Percentiles rank a stretch among this genome's conserved stretches.
phyloP scores from a whole-genome alignment of 108 stramenopile species.

The Poteriospumella lacustris region DNA sequence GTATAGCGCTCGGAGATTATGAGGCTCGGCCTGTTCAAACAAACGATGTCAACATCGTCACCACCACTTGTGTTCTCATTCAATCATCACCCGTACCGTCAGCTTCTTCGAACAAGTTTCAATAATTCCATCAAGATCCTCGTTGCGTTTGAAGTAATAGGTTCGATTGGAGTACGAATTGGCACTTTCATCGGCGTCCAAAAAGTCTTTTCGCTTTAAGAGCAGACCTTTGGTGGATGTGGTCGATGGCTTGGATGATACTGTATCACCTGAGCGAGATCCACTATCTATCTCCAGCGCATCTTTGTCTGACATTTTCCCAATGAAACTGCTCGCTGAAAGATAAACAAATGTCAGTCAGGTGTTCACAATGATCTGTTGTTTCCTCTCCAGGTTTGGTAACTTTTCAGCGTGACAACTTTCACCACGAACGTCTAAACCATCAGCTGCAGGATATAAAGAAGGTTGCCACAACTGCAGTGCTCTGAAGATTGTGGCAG shows the following conservation, averaged over 20 bases:
- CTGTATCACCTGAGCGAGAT: too few relatives aligned
- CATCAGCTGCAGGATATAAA: too few relatives aligned
- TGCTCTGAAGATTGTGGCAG: too few relatives aligned
- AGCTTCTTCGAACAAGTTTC: constrained; percentile 13
- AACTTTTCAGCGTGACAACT: too few relatives aligned
- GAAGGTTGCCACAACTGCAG: too few relatives aligned
- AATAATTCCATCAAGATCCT: constrained; percentile 29
- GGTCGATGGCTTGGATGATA: background rate
- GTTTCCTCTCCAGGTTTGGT: too few relatives aligned
- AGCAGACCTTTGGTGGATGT: constrained; percentile 1
- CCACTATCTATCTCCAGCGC: too few relatives aligned
- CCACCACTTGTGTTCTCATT: background rate
- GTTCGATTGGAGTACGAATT: constrained; percentile 32
- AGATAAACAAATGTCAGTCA: too few relatives aligned
- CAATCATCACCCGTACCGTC: background rate
- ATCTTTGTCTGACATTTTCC: too few relatives aligned
- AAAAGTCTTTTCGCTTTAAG: constrained; percentile 37
- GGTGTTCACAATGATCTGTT: too few relatives aligned
- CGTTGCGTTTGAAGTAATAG: constrained; percentile 30
- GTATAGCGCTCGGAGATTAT: background rate
- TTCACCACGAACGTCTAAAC: too few relatives aligned
- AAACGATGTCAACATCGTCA: background rate
- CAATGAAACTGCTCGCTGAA: too few relatives aligned
- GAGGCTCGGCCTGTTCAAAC: constrained; percentile 8
- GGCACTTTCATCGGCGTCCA: constrained; percentile 29